Evolutionary conservation across 768 basidiomycete genomes (phyloP), one percentile per base, ranked within the genome.

Genomic region (Russula sp.): DNA sequence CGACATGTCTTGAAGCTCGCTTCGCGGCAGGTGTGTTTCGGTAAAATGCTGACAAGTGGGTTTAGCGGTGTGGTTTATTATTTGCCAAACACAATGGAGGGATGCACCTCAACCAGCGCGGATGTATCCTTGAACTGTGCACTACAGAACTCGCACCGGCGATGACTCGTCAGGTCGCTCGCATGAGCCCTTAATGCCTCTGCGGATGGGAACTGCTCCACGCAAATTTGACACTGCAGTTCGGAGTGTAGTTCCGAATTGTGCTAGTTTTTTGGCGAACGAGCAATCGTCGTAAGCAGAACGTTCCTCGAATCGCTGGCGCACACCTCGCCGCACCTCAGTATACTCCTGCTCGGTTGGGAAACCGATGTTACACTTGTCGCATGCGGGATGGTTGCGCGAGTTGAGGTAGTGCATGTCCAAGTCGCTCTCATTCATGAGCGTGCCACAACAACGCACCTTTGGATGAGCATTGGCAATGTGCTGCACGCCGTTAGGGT

Each of bases 111-210:
- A 18, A 64, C 58, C 29, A 65, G 53, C 22, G 65, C 53, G 22
- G 62, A 63, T 9, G 57, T 64, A 25, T 65, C 46, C 49, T 48
- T 65, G 56, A 65, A 65, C 32, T 58, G 57, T 10, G 57, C 62
- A 35, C 42, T 56, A 32, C 65, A 65, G 32, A 65, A 65, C 36
- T 64, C 65, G 58, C 65, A 65, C n/a, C 56, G 45, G 48, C 52
- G 53, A 18, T 65, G 65, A 11, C 46, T 59, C 34, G 56, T 42
- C 18, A 22, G 47, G 32, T 65, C 42, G 10, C 20, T 32, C 4
- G 29, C n/a, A 20, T 65, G 65, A 4, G 52, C 25, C n/a, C 14
- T 36, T 6, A 65, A 47, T 38, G 50, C 65, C 11, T 64, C 63
- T n/a, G 32, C 10, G 5, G 65, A 56, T 5, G 48, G 29, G 38